Conservation (phyloP, 805 yeast genomes). For the Saccharomycodes ludwigii region DNA sequence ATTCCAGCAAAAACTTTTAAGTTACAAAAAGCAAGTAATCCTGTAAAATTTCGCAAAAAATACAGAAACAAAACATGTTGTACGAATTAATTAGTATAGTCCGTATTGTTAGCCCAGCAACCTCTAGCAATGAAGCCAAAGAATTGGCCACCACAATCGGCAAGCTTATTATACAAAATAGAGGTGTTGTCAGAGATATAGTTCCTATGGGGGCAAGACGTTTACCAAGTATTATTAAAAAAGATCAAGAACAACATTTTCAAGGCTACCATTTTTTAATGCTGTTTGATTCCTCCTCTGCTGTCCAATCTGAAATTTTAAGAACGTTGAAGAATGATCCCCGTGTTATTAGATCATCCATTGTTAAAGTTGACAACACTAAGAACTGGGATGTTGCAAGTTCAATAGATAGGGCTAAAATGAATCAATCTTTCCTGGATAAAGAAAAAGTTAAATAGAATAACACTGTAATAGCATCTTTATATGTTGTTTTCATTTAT, state of each 20-base stretch:
- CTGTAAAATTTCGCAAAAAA: too few relatives aligned
- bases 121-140: slow-evolving; percentile 47
- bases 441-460: slow-evolving; percentile 6
- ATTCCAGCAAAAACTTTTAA: too few relatives aligned
- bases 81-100: slow-evolving; percentile 87
- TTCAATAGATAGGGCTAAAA: slow-evolving; percentile 36
- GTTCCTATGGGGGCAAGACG: slow-evolving; percentile 67
- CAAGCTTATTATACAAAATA: slow-evolving; percentile 66
- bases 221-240: slow-evolving; percentile 69
- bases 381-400: slow-evolving; percentile 43
- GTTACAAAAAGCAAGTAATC: too few relatives aligned
- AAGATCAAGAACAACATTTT: slow-evolving; percentile 80
- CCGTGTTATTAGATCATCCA: slow-evolving; percentile 69
- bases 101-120: slow-evolving; percentile 52
- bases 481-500: slow-evolving; percentile 2
- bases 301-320: slow-evolving; percentile 75
- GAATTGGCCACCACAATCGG: slow-evolving; percentile 62
- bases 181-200: slow-evolving; percentile 86
- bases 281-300: slow-evolving; percentile 76
- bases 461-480: slow-evolving; percentile 2
- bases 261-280: slow-evolving; percentile 82
- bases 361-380: slow-evolving; percentile 49
- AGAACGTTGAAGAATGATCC: slow-evolving; percentile 81
- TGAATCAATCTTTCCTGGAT: slow-evolving; percentile 17
- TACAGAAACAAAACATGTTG: slow-evolving; percentile 39